Conservation (phyloP, 2,329 filamentous ascomycete species). For the Ophiocordyceps camponoti-leonardi region DNA sequence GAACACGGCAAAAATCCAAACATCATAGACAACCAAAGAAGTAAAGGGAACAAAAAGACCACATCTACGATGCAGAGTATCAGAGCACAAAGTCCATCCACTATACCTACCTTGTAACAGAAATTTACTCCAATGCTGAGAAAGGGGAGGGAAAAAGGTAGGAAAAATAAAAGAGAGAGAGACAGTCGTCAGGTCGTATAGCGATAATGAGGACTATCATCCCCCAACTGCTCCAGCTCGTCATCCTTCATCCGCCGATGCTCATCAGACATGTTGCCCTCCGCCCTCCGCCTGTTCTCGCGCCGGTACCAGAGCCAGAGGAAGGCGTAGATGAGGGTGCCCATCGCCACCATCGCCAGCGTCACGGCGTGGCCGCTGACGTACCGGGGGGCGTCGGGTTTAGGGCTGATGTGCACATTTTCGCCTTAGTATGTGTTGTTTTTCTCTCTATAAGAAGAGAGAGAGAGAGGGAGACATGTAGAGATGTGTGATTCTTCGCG, state of each 20-base stretch:
- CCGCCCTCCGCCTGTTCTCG: constrained; percentile 28
- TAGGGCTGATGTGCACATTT: too few species aligned
- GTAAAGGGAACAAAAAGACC: too few species aligned
- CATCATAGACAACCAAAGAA: too few species aligned
- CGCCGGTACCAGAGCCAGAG: constrained; percentile 34
- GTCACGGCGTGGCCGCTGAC: constrained; percentile 44
- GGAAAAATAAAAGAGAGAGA: neutral
- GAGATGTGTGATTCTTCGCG: too few species aligned
- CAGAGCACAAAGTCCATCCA: too few species aligned
- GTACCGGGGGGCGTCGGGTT: constrained; percentile 35
- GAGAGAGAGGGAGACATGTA: too few species aligned
- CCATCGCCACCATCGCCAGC: constrained; percentile 37
- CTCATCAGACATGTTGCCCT: constrained; percentile 18
- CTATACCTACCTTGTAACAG: too few species aligned
- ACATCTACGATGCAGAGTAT: too few species aligned
- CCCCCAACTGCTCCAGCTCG: constrained; percentile 30
- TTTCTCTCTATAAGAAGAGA: too few species aligned
- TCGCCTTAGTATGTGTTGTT: too few species aligned
- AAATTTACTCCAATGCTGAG: neutral
- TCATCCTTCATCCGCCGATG: constrained; percentile 25
- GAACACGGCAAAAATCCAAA: too few species aligned
- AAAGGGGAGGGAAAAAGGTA: neutral
- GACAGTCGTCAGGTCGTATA: constrained; percentile 20
- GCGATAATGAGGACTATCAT: constrained; percentile 31
- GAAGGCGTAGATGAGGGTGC: constrained; percentile 31